Evolutionary conservation across 495 filamentous ascomycete species (phyloP).

Genomic region (Penicillium egyptiacum): DNA sequence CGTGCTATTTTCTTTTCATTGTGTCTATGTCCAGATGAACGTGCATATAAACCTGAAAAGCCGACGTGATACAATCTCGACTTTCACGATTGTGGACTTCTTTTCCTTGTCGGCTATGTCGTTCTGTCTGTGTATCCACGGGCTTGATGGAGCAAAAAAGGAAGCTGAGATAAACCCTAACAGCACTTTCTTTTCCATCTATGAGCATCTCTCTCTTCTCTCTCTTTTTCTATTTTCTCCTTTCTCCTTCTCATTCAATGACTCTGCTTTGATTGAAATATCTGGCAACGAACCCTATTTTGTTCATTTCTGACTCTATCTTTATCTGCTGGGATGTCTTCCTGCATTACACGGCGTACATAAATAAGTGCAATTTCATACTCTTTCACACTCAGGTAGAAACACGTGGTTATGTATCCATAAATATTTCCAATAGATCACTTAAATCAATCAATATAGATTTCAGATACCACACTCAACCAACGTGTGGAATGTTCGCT

Average conservation of each 20-base stretch:
- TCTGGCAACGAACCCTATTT: conserved; percentile 14
- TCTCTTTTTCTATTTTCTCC: neutral
- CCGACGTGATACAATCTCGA: neutral
- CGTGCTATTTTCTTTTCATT: neutral
- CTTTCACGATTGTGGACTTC: neutral
- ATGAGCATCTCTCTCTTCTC: conserved; percentile 12
- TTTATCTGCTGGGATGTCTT: conserved; percentile 22
- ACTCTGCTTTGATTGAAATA: conserved; percentile 15
- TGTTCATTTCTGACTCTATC: conserved; percentile 6
- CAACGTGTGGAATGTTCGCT: neutral
- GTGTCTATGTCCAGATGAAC: neutral
- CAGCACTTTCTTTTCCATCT: conserved; percentile 4
- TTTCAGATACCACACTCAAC: neutral
- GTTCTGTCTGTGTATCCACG: conserved; percentile 5
- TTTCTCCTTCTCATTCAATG: conserved; percentile 5
- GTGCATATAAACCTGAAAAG: conserved; percentile 1
- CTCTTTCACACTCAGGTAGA: neutral
- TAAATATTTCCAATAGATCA: neutral
- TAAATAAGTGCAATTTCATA: conserved; percentile 20
- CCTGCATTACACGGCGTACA: conserved; percentile 34
- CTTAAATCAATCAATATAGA: neutral
- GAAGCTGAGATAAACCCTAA: neutral
- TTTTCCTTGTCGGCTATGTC: neutral
- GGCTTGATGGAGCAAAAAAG: neutral
- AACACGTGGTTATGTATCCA: neutral